Base-by-base conservation (phyloP, 495 filamentous ascomycete species). In the Penicillium ochrochloron region DNA sequence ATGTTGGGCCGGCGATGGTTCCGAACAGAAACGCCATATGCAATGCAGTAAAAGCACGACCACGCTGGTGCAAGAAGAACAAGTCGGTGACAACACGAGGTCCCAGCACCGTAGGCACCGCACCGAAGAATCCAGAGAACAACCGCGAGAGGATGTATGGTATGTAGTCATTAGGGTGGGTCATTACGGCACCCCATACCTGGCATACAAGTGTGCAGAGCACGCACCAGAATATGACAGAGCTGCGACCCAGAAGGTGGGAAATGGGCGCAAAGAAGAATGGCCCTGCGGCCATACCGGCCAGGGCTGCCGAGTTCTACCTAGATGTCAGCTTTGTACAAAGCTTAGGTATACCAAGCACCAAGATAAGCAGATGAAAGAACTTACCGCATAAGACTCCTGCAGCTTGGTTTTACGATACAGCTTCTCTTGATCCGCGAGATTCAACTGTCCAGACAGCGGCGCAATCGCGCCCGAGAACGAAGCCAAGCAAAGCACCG, bases 61-160 rank as follows among this genome's bases (percentile, higher is more conserved):
- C 78, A 25, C 75, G 75, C 69, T 84, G 75, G 37, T 84, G 80
- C 53, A 83, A 65, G 61, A 79, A 82, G 66, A 81, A 82, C 25
- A 83, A 35, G 50, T 84, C 77, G 23, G 78, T 76, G 42, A 83
- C 72, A 6, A 77, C 66, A 21, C 78, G 71, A 17, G 71, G 70
- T 6, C 79, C 82, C 23, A 84, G 65, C 9, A 79, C 71, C 19
- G 72, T 71, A 1, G 76, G 76, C 11, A 82, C 70, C 3, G 68
- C 74, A 21, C 71, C 81, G 61, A 78, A 81, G 59, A 78, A 69
- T 29, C 80, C 80, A 17, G 70, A 59, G 55, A 83, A 73, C 15
- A 79, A 67, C 23, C 82, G 76, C 0, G 82, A 83, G 5, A 83
- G 73, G 46, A 78, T 69, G 50, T 80, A 84, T 0, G 76, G 54